Evolutionary conservation across 768 basidiomycete genomes (phyloP), one percentile per base, ranked within the genome.

Genomic region (Lanmaoa rubissima): DNA sequence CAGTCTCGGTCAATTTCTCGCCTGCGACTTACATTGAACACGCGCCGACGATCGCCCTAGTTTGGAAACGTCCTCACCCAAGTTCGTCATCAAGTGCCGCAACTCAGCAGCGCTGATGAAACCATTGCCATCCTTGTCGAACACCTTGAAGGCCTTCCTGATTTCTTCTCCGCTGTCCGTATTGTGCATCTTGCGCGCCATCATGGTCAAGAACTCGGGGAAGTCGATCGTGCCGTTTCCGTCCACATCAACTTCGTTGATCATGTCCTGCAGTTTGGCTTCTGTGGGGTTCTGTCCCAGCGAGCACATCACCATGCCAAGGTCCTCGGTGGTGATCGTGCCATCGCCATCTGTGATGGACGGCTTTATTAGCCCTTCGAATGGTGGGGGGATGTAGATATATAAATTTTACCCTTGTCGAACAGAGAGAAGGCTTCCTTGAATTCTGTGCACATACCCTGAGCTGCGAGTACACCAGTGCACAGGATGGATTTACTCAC

Each of bases 351-450:
- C 92, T 94, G 68, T 5, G 41, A 38, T 11, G 13, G 9, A 31
- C 12, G 13, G 7, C 11, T 6, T 35, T 13, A 32, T 55, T 46
- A 60, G 49, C 28, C 16, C 13, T 8, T 19, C 9, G 2, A 7
- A 34, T 8, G 5, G 26, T 1, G 10, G 9, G 12, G 9, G 12
- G 8, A n/a, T 1, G n/a, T n/a, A 26, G 17, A 14, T 24, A 2
- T 11, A 46, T 17, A 10, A 38, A 14, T 10, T 42, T 48, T 28
- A 93, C 94, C 91, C 74, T 94, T 95, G 79, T 97, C 94, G 74
- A 98, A 98, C 21, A 98, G 83, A 57, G 94, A 93, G 79, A 98
- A 98, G 48, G 95, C 95, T 80, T 98, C 96, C 82, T 96, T 98
- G 85, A 95, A 98, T 76, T 96, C 94, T 92, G 71, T 31, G 45